phyloP scores from a whole-genome alignment of 805 yeast genomes.

The Metschnikowia reukaufii region DNA sequence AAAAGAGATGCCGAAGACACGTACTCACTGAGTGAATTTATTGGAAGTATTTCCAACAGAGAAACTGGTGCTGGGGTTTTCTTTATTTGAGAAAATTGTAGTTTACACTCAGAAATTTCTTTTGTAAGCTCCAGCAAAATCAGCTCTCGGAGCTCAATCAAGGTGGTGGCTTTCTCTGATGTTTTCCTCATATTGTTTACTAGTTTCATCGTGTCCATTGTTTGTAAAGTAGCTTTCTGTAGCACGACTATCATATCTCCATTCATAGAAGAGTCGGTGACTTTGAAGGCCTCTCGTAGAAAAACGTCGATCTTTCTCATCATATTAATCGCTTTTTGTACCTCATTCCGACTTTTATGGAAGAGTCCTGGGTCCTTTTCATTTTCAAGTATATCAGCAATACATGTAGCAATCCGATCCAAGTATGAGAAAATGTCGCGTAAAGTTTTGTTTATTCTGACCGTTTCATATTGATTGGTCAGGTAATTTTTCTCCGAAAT shows the following conservation, averaged over 20 bases:
- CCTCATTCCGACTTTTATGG: not conserved
- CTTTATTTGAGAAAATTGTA: conserved; percentile 1
- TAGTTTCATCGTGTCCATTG: conserved; percentile 10
- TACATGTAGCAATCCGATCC: conserved; percentile 14
- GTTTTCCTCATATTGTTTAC: conserved; percentile 2
- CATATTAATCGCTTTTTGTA: not conserved
- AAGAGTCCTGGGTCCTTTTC: not conserved
- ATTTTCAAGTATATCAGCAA: not conserved
- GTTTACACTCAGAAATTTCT: conserved; percentile 8
- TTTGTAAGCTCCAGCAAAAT: conserved; percentile 7
- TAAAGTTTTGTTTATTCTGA: conserved; percentile 22
- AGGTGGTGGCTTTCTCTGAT: conserved; percentile 10
- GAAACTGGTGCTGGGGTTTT: conserved; percentile 1
- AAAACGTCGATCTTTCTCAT: not conserved
- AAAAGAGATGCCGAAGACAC: conserved; percentile 4
- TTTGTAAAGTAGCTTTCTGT: conserved; percentile 4
- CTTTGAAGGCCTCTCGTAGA: not conserved
- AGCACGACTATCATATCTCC: not conserved
- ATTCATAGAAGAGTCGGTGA: not conserved
- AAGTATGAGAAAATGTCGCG: conserved; percentile 31
- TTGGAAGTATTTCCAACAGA: conserved; percentile 3
- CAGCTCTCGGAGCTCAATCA: conserved; percentile 11
- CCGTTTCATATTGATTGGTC: not conserved
- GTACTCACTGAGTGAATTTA: conserved; percentile 8
- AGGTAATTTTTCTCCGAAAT: not conserved